These are phyloP conservation scores for Pterothamnion heteromorphum DNA, from an alignment of 31 red algal genomes.

Conservation along the genomic window DNA sequence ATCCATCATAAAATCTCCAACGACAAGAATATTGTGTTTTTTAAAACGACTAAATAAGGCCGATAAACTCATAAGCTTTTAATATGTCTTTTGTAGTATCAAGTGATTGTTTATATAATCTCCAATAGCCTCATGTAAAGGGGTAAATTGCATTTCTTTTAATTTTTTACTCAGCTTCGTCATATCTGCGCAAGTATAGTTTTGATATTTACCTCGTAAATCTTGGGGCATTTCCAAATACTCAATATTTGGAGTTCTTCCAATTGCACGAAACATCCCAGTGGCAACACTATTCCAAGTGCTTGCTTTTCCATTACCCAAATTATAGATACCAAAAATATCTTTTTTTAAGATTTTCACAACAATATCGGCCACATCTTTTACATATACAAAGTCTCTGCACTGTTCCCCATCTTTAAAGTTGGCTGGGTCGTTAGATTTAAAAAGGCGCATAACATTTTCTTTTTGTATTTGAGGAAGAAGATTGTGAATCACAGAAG, in stretches of 20 bases:
- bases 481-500: conserved; percentile 16
- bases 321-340: conserved; percentile 27
- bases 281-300: conserved; percentile 31
- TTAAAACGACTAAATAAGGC: background rate
- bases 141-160: background rate
- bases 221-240: conserved; percentile 5
- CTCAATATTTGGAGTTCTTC: background rate
- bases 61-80: background rate
- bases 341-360: conserved; percentile 14
- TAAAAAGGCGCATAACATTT: background rate
- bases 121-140: conserved; percentile 5
- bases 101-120: conserved; percentile 14
- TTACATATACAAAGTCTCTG: conserved; percentile 45
- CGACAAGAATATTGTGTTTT: conserved; percentile 6
- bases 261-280: background rate
- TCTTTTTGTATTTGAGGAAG: background rate
- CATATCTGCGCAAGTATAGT: conserved; percentile 45
- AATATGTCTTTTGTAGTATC: background rate
- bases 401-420: conserved; percentile 13
- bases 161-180: background rate
- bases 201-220: conserved; percentile 22
- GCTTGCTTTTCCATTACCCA: conserved; percentile 3
- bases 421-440: background rate
- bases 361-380: conserved; percentile 1
- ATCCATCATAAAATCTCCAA: conserved; percentile 34